These are phyloP conservation scores for Tricholoma saponaceum DNA, from an alignment of 768 basidiomycete genomes.

Conservation along the genomic window DNA sequence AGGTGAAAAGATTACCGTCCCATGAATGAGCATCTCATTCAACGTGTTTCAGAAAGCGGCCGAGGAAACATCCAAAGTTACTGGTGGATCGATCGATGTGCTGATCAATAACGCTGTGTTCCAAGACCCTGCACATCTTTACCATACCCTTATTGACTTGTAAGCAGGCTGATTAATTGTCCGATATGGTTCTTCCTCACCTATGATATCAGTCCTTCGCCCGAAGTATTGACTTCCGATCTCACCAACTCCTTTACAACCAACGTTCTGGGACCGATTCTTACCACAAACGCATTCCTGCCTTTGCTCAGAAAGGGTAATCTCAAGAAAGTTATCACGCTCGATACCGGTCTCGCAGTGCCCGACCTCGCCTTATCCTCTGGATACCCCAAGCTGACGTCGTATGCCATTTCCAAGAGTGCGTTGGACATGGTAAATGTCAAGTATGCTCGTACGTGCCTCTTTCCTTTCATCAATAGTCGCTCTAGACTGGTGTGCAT, in stretches of 20 bases:
- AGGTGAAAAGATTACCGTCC: conserved; percentile 16
- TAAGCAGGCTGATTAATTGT: conserved; percentile 8
- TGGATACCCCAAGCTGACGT: conserved; percentile 4
- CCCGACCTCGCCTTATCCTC: conserved; percentile 16
- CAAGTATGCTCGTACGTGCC: conserved; percentile 25
- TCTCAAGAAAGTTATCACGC: conserved; percentile 31
- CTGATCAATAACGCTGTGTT: conserved; percentile 34
- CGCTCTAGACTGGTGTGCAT: conserved; percentile 2
- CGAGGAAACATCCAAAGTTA: conserved; percentile 18
- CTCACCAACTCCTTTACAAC: conserved; percentile 18
- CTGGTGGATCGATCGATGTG: conserved; percentile 30
- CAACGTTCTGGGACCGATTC: conserved; percentile 32
- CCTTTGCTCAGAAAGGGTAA: conserved; percentile 29
- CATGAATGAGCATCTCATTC: background rate
- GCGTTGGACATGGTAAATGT: conserved; percentile 32
- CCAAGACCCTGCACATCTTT: conserved; percentile 4
- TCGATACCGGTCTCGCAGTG: conserved; percentile 28
- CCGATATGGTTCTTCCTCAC: background rate
- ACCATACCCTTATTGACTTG: conserved; percentile 16
- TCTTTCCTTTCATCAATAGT: background rate
- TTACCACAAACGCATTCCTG: conserved; percentile 33
- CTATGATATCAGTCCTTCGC: background rate
- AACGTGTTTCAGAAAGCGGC: conserved; percentile 21
- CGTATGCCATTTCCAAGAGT: conserved; percentile 34
- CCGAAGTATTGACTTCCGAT: background rate